Conservation (phyloP, 2,329 filamentous ascomycete species). For the Colletotrichum tropicale region DNA sequence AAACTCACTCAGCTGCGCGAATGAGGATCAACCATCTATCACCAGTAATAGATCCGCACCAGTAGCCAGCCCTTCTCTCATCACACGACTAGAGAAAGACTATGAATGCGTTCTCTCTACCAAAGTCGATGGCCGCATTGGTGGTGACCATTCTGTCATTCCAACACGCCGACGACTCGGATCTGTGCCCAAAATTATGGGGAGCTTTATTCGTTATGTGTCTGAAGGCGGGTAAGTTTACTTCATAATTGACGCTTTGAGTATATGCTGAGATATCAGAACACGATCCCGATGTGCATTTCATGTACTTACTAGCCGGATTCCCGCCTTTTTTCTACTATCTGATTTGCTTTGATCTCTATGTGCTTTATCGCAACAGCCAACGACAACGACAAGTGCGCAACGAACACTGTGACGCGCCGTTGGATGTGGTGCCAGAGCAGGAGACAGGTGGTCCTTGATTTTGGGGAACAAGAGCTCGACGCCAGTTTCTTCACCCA, state of each 20-base stretch:
- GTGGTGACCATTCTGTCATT: too few relatives aligned
- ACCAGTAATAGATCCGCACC: too few relatives aligned
- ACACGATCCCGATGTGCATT: neutral
- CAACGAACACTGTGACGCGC: neutral
- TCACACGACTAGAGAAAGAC: too few relatives aligned
- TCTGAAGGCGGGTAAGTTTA: neutral
- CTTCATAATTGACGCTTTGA: too few relatives aligned
- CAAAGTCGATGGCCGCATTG: too few relatives aligned
- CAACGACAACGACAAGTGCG: neutral
- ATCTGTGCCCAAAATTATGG: too few relatives aligned
- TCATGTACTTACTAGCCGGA: too few relatives aligned
- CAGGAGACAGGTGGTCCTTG: neutral
- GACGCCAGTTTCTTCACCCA: neutral
- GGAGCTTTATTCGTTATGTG: too few relatives aligned
- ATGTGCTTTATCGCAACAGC: accelerated
- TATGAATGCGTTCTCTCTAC: too few relatives aligned
- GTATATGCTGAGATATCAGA: neutral
- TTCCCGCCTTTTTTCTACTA: neutral
- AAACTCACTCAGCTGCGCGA: neutral
- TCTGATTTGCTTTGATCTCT: accelerated
- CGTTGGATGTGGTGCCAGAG: accelerated
- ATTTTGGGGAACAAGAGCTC: neutral
- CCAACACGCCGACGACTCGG: too few relatives aligned
- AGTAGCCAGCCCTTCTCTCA: too few relatives aligned
- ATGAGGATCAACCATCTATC: accelerated